phyloP scores from a whole-genome alignment of 352 stramenopile genomes.

The Phytophthora niederhauseri region DNA sequence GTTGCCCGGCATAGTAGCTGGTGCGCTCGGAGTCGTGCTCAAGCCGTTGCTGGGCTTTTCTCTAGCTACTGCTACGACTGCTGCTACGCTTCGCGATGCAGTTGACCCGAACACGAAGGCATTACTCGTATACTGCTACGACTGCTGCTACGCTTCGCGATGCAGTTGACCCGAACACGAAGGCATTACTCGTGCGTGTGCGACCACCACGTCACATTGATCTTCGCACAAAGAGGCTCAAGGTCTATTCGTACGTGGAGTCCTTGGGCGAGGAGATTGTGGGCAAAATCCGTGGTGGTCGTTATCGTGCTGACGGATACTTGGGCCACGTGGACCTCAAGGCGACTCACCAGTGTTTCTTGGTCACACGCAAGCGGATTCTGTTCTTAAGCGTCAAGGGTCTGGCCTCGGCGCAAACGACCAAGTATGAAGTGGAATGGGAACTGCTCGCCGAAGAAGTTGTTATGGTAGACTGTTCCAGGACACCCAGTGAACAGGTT shows the following conservation, averaged over 20 bases:
- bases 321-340: conserved; percentile 83
- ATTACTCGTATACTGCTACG: conserved; percentile 68
- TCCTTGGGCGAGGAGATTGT: conserved; percentile 90
- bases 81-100: conserved; percentile 77
- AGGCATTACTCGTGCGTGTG: conserved; percentile 75
- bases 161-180: conserved; percentile 79
- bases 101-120: conserved; percentile 84
- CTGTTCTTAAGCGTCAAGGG: conserved; percentile 78
- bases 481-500: conserved; percentile 35
- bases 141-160: conserved; percentile 82
- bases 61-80: conserved; percentile 72
- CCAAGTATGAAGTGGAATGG: conserved; percentile 84
- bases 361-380: conserved; percentile 87
- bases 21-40: conserved; percentile 79
- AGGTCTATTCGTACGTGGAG: conserved; percentile 89
- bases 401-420: conserved; percentile 33
- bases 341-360: conserved; percentile 69
- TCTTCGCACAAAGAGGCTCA: conserved; percentile 75
- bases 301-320: conserved; percentile 83
- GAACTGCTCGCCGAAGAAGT: conserved; percentile 82
- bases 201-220: conserved; percentile 85
- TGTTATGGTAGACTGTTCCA: conserved; percentile 75
- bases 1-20: conserved; percentile 76
- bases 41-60: conserved; percentile 85
- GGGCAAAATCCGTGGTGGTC: conserved; percentile 73